Evolutionary conservation across 257 asterid genomes (phyloP).

Genomic region (Asclepias syriaca): DNA sequence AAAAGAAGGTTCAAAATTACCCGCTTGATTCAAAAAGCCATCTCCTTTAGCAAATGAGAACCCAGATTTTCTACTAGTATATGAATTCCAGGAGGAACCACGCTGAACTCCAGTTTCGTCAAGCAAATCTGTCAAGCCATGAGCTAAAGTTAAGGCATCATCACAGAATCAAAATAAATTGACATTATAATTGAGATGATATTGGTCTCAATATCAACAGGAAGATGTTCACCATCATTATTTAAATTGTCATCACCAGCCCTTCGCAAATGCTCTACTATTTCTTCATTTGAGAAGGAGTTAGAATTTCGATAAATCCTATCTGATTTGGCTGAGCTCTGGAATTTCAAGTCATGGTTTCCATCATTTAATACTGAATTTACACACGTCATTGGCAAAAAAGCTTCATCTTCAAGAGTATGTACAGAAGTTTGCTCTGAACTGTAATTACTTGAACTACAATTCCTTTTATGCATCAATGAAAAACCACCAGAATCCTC

Average conservation of each 20-base stretch:
- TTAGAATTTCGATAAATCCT: slow-evolving; percentile 70
- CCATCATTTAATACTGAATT: slow-evolving; percentile 55
- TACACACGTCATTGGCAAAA: slow-evolving; percentile 49
- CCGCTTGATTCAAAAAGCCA: slow-evolving; percentile 46
- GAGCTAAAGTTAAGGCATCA: slow-evolving; percentile 50
- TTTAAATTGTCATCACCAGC: slow-evolving; percentile 47
- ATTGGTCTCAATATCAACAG: slow-evolving; percentile 62
- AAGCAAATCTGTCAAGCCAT: slow-evolving; percentile 40
- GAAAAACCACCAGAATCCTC: slow-evolving; percentile 43
- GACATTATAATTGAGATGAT: slow-evolving; percentile 77
- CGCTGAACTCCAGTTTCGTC: slow-evolving; percentile 51
- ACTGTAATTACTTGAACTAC: slow-evolving; percentile 39
- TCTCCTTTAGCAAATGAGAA: slow-evolving; percentile 48
- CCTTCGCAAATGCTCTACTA: slow-evolving; percentile 89
- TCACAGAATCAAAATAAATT: slow-evolving; percentile 73
- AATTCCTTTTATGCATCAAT: slow-evolving; percentile 36
- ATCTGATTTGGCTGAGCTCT: slow-evolving; percentile 70
- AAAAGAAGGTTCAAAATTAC: slow-evolving; percentile 30
- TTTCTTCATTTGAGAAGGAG: slow-evolving; percentile 91
- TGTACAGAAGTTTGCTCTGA: slow-evolving; percentile 40
- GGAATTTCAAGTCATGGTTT: slow-evolving; percentile 73
- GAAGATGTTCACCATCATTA: slow-evolving; percentile 54
- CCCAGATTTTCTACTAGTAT: slow-evolving; percentile 54
- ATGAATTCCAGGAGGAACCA: slow-evolving; percentile 73
- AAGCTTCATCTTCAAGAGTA: slow-evolving; percentile 52